Evolutionary conservation across 192 early-diverging fungal species (phyloP).

Genomic region (Podila minutissima): DNA sequence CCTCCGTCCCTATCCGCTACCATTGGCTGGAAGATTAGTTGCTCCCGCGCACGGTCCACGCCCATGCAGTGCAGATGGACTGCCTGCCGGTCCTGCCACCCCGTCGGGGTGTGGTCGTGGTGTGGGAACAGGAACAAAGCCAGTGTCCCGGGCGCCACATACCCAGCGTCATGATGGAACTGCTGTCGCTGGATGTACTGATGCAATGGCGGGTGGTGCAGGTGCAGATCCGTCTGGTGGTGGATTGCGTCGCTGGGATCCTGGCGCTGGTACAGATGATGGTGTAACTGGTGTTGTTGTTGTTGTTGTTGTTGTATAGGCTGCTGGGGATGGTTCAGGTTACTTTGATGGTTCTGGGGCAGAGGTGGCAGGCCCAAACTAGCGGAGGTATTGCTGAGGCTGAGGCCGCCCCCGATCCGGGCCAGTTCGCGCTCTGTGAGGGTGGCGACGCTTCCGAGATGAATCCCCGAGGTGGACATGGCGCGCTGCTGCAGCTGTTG

Average conservation of each 20-base stretch:
- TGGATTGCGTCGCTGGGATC: conserved; percentile 4
- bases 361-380: conserved; percentile 17
- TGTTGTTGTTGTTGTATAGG: conserved; percentile 5
- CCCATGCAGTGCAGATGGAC: conserved; percentile 27
- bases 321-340: background rate
- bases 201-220: conserved; percentile 6
- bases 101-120: conserved; percentile 37
- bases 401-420: background rate
- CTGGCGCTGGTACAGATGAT: conserved; percentile 30
- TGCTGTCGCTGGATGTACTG: conserved; percentile 2
- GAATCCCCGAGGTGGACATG: background rate
- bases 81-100: conserved; percentile 39
- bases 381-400: background rate
- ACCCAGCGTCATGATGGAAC: conserved; percentile 13
- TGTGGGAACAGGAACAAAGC: conserved; percentile 37
- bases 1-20: background rate
- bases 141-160: conserved; percentile 27
- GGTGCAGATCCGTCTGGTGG: conserved; percentile 25
- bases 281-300: conserved; percentile 14
- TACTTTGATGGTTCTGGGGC: conserved; percentile 7
- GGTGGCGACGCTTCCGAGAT: background rate
- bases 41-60: conserved; percentile 27
- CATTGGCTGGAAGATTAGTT: conserved; percentile 32
- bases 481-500: background rate
- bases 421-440: background rate